A percentile compares a stretch with the other conserved stretches of the same genome.
Conservation (phyloP, 2,329 filamentous ascomycete species). For the Penicillium oxalicum region DNA sequence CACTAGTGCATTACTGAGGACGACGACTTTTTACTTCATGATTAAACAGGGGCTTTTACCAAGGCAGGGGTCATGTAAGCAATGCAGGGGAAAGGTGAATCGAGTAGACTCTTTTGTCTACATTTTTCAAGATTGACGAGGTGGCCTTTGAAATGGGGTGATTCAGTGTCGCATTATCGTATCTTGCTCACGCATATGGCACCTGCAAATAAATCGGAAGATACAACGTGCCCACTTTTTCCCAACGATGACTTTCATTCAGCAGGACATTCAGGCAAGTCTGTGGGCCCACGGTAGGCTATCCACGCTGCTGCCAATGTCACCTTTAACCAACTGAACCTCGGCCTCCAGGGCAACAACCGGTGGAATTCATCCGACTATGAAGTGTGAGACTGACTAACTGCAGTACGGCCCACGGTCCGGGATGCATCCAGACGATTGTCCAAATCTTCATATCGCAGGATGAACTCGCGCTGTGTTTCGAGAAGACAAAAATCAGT, state of each 20-base stretch:
- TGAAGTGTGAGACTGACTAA: slow-evolving; percentile 35
- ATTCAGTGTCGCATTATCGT: slow-evolving; percentile 15
- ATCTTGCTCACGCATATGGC: slow-evolving; percentile 20
- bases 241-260: slow-evolving; percentile 20
- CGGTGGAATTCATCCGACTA: slow-evolving; percentile 14
- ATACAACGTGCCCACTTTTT: slow-evolving; percentile 19
- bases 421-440: slow-evolving; percentile 41
- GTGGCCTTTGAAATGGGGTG: too few relatives aligned
- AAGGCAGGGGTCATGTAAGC: too few relatives aligned
- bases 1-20: too few relatives aligned
- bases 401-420: slow-evolving; percentile 26
- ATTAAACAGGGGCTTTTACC: too few relatives aligned
- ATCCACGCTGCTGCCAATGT: slow-evolving; percentile 19
- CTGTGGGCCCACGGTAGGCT: too few relatives aligned
- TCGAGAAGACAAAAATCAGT: slow-evolving; percentile 9
- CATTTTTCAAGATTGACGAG: too few relatives aligned
- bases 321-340: slow-evolving; percentile 25
- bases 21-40: too few relatives aligned
- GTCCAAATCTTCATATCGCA: slow-evolving; percentile 47
- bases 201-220: slow-evolving; percentile 22
- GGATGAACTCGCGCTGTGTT: slow-evolving; percentile 42
- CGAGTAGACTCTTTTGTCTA: too few relatives aligned
- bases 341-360: slow-evolving; percentile 8
- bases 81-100: too few relatives aligned
- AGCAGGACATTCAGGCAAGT: slow-evolving; percentile 20